Conservation (phyloP, 2,329 filamentous ascomycete species). For the Xylaria sp. region DNA sequence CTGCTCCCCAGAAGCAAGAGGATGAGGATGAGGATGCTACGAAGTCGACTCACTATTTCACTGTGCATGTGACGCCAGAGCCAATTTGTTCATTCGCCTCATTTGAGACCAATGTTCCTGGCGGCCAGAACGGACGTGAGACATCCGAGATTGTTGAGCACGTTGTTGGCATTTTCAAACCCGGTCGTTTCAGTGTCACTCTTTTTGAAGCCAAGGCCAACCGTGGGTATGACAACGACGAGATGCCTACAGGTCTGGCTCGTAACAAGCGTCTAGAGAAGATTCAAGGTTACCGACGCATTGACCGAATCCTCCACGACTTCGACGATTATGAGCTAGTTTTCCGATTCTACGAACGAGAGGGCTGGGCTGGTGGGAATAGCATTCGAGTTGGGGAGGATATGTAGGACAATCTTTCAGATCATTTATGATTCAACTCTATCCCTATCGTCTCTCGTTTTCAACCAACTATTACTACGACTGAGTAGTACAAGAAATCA, state of each 20-base stretch:
- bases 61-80: constrained; percentile 97
- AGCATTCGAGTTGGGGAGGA: constrained; percentile 66
- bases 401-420: constrained; percentile 43
- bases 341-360: constrained; percentile 94
- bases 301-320: constrained; percentile 96
- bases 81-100: constrained; percentile 97
- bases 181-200: constrained; percentile 96
- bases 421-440: constrained; percentile 18
- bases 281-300: constrained; percentile 85
- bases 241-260: constrained; percentile 49
- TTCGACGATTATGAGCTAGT: constrained; percentile 97
- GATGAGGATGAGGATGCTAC: constrained; percentile 54
- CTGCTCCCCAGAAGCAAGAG: constrained; percentile 71
- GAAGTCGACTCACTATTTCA: constrained; percentile 87
- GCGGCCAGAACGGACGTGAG: constrained; percentile 85
- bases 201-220: constrained; percentile 87
- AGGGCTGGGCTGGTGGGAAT: constrained; percentile 75
- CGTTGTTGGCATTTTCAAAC: constrained; percentile 95
- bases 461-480: not conserved
- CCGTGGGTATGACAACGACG: constrained; percentile 56
- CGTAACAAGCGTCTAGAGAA: constrained; percentile 72
- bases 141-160: constrained; percentile 93
- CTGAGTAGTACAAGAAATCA: constrained; percentile 4
- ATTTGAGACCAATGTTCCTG: constrained; percentile 97
- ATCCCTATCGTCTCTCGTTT: constrained; percentile 32